phyloP scores from a whole-genome alignment of 805 yeast species.

The Pichia ethanolica region DNA sequence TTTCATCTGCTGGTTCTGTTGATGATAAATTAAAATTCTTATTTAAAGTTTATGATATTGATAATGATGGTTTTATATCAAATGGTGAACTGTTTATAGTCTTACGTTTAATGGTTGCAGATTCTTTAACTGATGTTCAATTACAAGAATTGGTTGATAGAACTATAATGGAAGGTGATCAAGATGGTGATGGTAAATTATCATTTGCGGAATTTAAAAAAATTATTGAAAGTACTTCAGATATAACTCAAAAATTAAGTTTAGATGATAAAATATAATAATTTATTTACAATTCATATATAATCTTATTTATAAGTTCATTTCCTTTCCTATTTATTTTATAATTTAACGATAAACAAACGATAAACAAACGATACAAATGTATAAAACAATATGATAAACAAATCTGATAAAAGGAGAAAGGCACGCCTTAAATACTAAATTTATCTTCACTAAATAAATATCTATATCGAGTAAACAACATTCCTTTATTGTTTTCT shows the following conservation, averaged over 20 bases:
- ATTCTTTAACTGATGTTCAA: conserved; percentile 75
- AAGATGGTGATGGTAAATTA: conserved; percentile 78
- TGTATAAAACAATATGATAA: too few relatives aligned
- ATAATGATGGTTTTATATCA: conserved; percentile 88
- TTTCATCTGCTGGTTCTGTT: conserved; percentile 73
- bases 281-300: too few relatives aligned
- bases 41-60: conserved; percentile 91
- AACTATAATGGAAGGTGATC: conserved; percentile 88
- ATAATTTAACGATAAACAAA: too few relatives aligned
- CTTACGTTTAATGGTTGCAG: conserved; percentile 94
- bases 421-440: too few relatives aligned
- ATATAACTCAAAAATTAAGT: conserved; percentile 26
- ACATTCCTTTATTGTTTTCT: too few relatives aligned
- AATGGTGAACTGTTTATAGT: conserved; percentile 93
- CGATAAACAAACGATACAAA: too few relatives aligned
- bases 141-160: conserved; percentile 96
- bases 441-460: too few relatives aligned
- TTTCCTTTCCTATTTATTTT: too few relatives aligned
- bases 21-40: conserved; percentile 84
- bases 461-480: too few relatives aligned
- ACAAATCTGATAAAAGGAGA: too few relatives aligned
- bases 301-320: neutral
- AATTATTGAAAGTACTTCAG: conserved; percentile 45
- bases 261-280: conserved; percentile 21
- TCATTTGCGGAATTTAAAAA: conserved; percentile 80